Evolutionary conservation across 2,329 filamentous ascomycete genomes (phyloP).

Genomic region (Penicillium nordicum): DNA sequence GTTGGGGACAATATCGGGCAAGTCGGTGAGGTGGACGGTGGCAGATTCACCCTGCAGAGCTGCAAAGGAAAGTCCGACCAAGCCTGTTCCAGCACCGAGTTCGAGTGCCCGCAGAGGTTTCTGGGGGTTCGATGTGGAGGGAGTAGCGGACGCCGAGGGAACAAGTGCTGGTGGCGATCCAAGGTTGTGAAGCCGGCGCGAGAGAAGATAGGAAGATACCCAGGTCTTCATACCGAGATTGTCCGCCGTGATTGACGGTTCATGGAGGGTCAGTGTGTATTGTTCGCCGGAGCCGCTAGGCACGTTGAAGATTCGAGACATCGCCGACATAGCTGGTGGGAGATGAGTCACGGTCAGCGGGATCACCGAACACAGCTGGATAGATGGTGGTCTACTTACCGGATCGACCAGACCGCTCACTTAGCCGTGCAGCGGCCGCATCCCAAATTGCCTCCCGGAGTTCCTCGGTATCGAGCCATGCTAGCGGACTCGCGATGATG

Average conservation of each 20-base stretch:
- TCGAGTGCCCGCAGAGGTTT: slow-evolving; percentile 58
- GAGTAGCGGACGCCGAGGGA: slow-evolving; percentile 22
- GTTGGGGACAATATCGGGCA: slow-evolving; percentile 80
- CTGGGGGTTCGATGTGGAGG: slow-evolving; percentile 18
- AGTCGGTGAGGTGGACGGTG: slow-evolving; percentile 72
- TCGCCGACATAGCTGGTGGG: slow-evolving; percentile 57
- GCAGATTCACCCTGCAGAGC: slow-evolving; percentile 57
- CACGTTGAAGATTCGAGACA: slow-evolving; percentile 60
- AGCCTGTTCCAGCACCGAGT: slow-evolving; percentile 82
- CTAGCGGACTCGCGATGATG: slow-evolving; percentile 45
- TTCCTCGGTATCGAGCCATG: slow-evolving; percentile 46
- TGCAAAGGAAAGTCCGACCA: slow-evolving; percentile 84
- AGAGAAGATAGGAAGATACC: slow-evolving; percentile 84
- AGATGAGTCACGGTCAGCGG: slow-evolving; percentile 13
- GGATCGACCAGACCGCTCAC: slow-evolving; percentile 78
- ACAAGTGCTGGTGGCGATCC: slow-evolving; percentile 33
- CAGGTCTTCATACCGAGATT: slow-evolving; percentile 92
- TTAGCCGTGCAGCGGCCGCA: slow-evolving; percentile 71
- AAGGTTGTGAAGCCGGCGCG: slow-evolving; percentile 59
- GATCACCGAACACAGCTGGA: neutral
- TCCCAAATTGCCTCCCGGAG: slow-evolving; percentile 59
- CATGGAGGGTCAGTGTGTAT: slow-evolving; percentile 70
- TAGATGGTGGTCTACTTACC: slow-evolving; percentile 41
- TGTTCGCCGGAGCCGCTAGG: slow-evolving; percentile 43
- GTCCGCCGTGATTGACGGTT: slow-evolving; percentile 84